phyloP scores from a whole-genome alignment of 2,329 filamentous ascomycete genomes.

The Colletotrichum lini region DNA sequence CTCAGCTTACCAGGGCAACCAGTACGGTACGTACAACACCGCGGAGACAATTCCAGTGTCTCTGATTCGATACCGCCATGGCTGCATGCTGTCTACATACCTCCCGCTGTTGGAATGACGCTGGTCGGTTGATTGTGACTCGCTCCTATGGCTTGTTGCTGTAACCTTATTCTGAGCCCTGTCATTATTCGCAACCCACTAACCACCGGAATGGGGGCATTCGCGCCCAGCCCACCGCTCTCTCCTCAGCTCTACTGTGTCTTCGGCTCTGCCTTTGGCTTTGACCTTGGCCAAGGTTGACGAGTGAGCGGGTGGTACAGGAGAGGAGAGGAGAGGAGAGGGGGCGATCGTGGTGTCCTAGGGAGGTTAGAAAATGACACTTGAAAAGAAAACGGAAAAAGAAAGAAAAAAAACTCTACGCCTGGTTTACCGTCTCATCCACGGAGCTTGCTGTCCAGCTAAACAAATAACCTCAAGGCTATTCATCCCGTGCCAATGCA shows the following conservation, averaged over 20 bases:
- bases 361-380: constrained; percentile 10
- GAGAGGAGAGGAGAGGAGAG: background rate
- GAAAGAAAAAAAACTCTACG: constrained; percentile 15
- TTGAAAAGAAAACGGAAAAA: background rate
- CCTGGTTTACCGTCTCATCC: background rate
- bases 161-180: constrained; percentile 39
- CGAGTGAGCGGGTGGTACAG: background rate
- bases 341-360: constrained; percentile 8
- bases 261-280: constrained; percentile 15
- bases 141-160: constrained; percentile 20
- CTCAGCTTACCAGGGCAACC: background rate
- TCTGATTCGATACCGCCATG: constrained; percentile 18
- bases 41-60: constrained; percentile 1
- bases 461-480: constrained; percentile 12
- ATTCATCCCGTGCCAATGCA: constrained; percentile 15
- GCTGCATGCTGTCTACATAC: background rate
- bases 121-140: constrained; percentile 31
- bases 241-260: background rate
- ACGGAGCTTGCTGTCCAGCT: constrained; percentile 9
- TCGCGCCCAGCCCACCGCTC: background rate
- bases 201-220: constrained; percentile 11
- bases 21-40: constrained; percentile 3
- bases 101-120: constrained; percentile 5
- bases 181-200: constrained; percentile 16
- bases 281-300: constrained; percentile 19